Evolutionary conservation across 495 filamentous ascomycete genomes (phyloP).

Genomic region (Penicillium argentinense): DNA sequence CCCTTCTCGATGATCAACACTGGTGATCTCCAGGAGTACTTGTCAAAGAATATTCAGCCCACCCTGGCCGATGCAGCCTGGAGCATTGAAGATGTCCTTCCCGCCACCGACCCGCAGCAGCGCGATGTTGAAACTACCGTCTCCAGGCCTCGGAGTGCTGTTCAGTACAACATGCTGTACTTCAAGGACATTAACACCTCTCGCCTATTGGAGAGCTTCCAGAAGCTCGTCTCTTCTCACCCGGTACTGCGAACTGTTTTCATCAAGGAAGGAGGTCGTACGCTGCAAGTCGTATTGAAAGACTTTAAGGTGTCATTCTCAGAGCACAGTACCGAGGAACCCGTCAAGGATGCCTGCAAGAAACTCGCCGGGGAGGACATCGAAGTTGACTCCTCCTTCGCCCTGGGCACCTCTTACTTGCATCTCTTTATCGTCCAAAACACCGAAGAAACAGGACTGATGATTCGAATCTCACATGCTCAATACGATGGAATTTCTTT

Average conservation of each 20-base stretch:
- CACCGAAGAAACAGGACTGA: slow-evolving; percentile 36
- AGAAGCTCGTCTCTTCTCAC: slow-evolving; percentile 45
- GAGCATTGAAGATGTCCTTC: slow-evolving; percentile 24
- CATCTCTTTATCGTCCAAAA: slow-evolving; percentile 31
- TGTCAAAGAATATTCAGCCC: slow-evolving; percentile 18
- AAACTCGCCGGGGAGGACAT: slow-evolving; percentile 26
- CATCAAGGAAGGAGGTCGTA: slow-evolving; percentile 36
- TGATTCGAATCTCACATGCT: slow-evolving; percentile 61
- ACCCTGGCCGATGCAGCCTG: slow-evolving; percentile 19
- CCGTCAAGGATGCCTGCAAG: slow-evolving; percentile 38
- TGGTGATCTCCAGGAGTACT: slow-evolving; percentile 20
- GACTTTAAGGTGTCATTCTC: slow-evolving; percentile 32
- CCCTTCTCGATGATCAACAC: slow-evolving; percentile 36
- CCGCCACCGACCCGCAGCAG: slow-evolving; percentile 37
- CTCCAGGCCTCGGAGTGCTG: slow-evolving; percentile 33
- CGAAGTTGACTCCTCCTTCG: slow-evolving; percentile 34
- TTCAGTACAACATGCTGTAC: slow-evolving; percentile 41
- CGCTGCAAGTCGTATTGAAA: slow-evolving; percentile 52
- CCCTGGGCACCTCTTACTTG: slow-evolving; percentile 46
- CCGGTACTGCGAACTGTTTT: slow-evolving; percentile 66
- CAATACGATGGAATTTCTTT: slow-evolving; percentile 67
- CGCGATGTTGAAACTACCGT: slow-evolving; percentile 52
- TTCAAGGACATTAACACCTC: slow-evolving; percentile 25
- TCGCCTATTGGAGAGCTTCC: slow-evolving; percentile 25
- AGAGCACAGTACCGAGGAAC: slow-evolving; percentile 31